Evolutionary conservation across 2,329 filamentous ascomycete genomes (phyloP), one percentile per base, ranked within the genome.

Genomic region (Aspergillus sp.): DNA sequence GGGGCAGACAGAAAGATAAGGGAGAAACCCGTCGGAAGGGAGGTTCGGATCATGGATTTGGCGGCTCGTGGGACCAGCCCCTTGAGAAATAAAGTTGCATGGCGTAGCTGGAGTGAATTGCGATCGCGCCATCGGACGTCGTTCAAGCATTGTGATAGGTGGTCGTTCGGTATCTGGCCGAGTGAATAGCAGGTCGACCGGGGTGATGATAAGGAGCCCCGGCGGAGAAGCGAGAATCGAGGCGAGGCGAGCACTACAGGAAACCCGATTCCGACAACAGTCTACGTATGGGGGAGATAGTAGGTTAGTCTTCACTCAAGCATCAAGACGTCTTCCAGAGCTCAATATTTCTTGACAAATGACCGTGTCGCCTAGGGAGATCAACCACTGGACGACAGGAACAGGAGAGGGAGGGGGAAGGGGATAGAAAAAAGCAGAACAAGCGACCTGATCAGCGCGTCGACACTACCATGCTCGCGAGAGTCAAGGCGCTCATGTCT

Each of bases 261-360:
- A 81, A 81, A 62, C 79, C 79, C 53, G 79, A 81, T 70, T 81
- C 79, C 59, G 78, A 80, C 45, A 81, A 72, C 55, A 81, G 73
- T 76, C 77, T 79, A 79, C 76, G 72, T 58, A 61, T 57, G 63
- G 62, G 64, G 63, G 59, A 66, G 59, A 67, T 69, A 67, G 62
- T 65, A 65, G 61, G 74, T 76, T 72, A 75, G 72, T 76, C 67
- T 68, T 66, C 65, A 61, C 61, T 65, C 65, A 62, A 67, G 59
- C 61, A 61, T 58, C 53, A 61, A 61, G 51, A 57, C 39, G 54
- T 57, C 58, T 55, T 64, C 51, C 49, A 57, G 48, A 56, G 43
- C 56, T 47, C 52, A 58, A 47, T 61, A 52, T 57, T 59, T 58
- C 51, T 62, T 55, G 62, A 60, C 64, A 64, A 45, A 56, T 64